These are phyloP conservation scores for Amaranthus tricolor DNA, from an alignment of 179 eudicot genomes.

Conservation along the genomic window DNA sequence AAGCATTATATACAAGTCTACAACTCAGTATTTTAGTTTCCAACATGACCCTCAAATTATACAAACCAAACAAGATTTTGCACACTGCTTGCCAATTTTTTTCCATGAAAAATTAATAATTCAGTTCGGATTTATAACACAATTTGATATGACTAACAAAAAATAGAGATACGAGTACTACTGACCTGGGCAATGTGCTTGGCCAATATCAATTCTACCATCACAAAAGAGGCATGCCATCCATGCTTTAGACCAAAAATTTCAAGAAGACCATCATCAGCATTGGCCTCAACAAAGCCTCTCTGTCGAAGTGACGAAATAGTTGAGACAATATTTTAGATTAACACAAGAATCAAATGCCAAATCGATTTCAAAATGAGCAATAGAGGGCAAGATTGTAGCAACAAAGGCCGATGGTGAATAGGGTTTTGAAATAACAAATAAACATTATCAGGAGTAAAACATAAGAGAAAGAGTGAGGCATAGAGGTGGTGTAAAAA, in stretches of 20 bases:
- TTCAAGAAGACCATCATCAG: conserved; percentile 92
- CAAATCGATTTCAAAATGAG: neutral
- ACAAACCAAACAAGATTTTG: neutral
- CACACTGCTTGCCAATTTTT: neutral
- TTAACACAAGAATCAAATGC: neutral
- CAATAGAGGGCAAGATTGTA: neutral
- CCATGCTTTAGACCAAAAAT: conserved; percentile 94
- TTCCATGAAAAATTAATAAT: neutral
- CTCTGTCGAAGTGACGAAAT: conserved; percentile 41
- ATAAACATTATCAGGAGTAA: no score
- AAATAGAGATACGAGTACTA: conserved; percentile 7
- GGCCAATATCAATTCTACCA: conserved; percentile 88
- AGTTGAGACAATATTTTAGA: neutral
- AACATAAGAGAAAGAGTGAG: neutral
- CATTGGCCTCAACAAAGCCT: conserved; percentile 91
- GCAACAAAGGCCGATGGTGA: neutral
- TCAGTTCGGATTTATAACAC: neutral
- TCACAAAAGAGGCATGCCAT: conserved; percentile 98
- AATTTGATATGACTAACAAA: neutral
- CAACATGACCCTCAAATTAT: neutral
- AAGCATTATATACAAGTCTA: neutral
- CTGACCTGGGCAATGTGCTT: conserved; percentile 91
- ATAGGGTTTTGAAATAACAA: neutral
- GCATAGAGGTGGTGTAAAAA: neutral
- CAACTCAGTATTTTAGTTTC: neutral